Evolutionary conservation across 305 asterid species (phyloP).

Genomic region (Fraxinus sp.): DNA sequence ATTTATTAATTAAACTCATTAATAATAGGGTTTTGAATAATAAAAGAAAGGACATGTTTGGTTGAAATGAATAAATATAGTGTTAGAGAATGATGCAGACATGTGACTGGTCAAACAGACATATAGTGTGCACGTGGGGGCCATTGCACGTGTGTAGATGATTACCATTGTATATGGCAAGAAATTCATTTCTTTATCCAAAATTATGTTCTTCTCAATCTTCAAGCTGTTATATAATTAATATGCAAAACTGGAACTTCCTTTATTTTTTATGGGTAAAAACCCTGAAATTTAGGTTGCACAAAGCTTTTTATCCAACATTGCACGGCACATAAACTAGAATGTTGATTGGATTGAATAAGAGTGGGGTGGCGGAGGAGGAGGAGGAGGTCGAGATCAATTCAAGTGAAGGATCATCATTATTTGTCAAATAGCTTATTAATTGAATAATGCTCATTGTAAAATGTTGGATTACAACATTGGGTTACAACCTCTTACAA

Average conservation of each 20-base stretch:
- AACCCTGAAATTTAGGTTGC: neutral
- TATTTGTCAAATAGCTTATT: neutral
- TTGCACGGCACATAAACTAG: neutral
- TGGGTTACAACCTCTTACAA: no score
- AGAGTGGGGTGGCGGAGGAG: neutral
- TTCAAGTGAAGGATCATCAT: neutral
- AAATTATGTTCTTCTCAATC: neutral
- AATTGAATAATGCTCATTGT: no score
- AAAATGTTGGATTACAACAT: no score
- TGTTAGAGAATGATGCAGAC: constrained; percentile 52
- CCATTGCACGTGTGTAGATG: constrained; percentile 52
- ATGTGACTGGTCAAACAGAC: constrained; percentile 51
- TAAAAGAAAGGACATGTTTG: constrained; percentile 28
- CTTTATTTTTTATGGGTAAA: neutral
- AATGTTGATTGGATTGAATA: neutral
- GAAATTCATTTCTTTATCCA: neutral
- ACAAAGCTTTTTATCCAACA: neutral
- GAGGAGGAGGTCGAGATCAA: neutral
- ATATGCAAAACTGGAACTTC: neutral
- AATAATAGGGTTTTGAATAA: constrained; percentile 11
- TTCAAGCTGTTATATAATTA: neutral
- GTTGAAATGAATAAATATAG: constrained; percentile 27
- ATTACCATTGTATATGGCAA: constrained; percentile 13
- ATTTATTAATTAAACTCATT: neutral
- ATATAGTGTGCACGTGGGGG: constrained; percentile 42